phyloP scores from a whole-genome alignment of 495 filamentous ascomycete species.

The Lindgomyces ingoldianus region DNA sequence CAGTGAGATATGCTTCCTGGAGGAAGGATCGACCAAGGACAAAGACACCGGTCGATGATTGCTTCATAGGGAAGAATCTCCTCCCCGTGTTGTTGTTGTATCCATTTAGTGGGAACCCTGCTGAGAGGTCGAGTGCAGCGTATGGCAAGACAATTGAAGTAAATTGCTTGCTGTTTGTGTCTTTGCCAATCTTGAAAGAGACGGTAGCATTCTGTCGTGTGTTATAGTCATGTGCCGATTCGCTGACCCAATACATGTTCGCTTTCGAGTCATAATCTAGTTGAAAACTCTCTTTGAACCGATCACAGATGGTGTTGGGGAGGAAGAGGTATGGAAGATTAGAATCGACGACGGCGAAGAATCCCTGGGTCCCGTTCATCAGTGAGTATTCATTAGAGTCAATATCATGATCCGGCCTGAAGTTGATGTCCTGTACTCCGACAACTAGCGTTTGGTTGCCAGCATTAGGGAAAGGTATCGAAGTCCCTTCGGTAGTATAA shows the following conservation, averaged over 20 bases:
- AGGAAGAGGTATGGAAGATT: slow-evolving; percentile 37
- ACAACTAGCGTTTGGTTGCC: slow-evolving; percentile 26
- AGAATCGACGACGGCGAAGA: slow-evolving; percentile 32
- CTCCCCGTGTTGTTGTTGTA: slow-evolving; percentile 22
- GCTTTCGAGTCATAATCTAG: slow-evolving; percentile 20
- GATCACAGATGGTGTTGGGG: slow-evolving; percentile 29
- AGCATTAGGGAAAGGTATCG: slow-evolving; percentile 9
- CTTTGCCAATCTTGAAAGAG: slow-evolving; percentile 10
- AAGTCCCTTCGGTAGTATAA: slow-evolving; percentile 6
- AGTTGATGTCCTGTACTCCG: slow-evolving; percentile 27
- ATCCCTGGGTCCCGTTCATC: slow-evolving; percentile 3
- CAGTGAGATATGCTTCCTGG: slow-evolving; percentile 45
- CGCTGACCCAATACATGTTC: slow-evolving; percentile 30
- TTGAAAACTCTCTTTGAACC: slow-evolving; percentile 22
- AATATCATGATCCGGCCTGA: slow-evolving; percentile 5
- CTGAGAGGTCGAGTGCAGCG: slow-evolving; percentile 37
- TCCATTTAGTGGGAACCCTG: slow-evolving; percentile 10
- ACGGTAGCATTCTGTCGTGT: slow-evolving; percentile 24
- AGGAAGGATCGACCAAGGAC: slow-evolving; percentile 44
- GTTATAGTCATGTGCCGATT: slow-evolving; percentile 24
- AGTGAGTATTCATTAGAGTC: slow-evolving; percentile 21
- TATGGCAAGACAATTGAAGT: slow-evolving; percentile 40
- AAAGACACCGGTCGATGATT: slow-evolving; percentile 35
- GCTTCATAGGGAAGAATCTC: slow-evolving; percentile 39
- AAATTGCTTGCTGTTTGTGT: slow-evolving; percentile 3